A percentile compares a stretch with the other conserved stretches of the same genome.
These are phyloP conservation scores for Colletotrichum lentis DNA, from an alignment of 2,329 filamentous ascomycete genomes.

Conservation along the genomic window DNA sequence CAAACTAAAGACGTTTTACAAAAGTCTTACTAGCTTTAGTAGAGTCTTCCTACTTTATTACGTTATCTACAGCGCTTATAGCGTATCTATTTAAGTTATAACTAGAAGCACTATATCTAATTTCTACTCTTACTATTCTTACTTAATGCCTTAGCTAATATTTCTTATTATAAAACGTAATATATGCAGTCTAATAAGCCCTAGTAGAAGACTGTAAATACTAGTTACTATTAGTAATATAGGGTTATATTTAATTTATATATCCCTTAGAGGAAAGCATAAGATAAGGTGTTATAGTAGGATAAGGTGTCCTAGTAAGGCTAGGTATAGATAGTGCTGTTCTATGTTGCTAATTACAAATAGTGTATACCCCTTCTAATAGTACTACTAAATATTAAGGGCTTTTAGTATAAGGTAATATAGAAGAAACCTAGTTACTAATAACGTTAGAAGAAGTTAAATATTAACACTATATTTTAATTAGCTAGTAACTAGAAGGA, in stretches of 20 bases:
- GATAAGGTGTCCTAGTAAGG: neutral
- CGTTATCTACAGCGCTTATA: neutral
- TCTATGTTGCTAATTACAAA: neutral
- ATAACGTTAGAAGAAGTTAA: neutral
- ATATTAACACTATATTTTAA: neutral
- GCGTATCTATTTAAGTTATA: neutral
- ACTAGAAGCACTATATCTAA: neutral
- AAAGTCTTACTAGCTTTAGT: neutral
- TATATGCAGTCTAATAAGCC: neutral
- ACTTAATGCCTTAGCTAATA: neutral
- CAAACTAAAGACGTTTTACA: neutral
- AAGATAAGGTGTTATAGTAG: neutral
- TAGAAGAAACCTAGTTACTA: neutral
- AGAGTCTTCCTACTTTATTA: conserved; percentile 1
- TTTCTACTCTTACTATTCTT: neutral
- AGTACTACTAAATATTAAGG: neutral
- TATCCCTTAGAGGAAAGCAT: neutral
- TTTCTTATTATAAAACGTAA: neutral
- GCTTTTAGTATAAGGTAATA: neutral
- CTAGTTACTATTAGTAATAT: neutral
- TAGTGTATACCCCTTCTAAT: neutral
- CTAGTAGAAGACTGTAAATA: neutral
- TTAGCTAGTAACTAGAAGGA: neutral
- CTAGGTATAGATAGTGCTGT: neutral
- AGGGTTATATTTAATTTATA: neutral